Percentiles rank a stretch among this genome's conserved stretches.
Conservation (phyloP, 495 filamentous ascomycete species). For the Penicillium pulvis region DNA sequence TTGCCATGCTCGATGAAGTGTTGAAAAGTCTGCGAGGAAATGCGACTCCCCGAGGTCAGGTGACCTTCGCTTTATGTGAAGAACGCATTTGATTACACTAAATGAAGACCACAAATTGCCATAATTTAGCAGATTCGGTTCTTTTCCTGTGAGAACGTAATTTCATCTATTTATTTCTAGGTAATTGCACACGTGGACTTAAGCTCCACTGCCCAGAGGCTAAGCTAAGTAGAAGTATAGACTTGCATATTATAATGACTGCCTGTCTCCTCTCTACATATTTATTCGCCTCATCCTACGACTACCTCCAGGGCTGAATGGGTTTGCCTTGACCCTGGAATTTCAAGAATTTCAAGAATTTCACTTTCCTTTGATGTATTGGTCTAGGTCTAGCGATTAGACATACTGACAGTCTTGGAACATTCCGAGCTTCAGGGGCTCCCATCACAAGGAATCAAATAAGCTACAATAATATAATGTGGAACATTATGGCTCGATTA, state of each 20-base stretch:
- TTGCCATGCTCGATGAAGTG: slow-evolving; percentile 11
- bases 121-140: no score
- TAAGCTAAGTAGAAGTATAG: neutral
- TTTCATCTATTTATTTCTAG: neutral
- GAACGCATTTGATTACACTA: no score
- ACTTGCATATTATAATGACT: neutral
- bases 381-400: no score
- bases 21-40: neutral
- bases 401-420: neutral
- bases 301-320: no score
- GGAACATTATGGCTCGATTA: neutral
- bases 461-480: neutral
- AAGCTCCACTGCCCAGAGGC: neutral
- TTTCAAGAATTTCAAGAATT: no score
- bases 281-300: no score
- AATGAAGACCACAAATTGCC: no score
- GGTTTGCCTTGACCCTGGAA: no score
- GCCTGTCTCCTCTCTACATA: no score
- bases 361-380: no score
- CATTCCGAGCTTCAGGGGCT: neutral
- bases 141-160: neutral
- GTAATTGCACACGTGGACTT: neutral
- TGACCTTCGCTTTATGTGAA: neutral
- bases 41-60: neutral
- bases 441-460: neutral